phyloP scores from a whole-genome alignment of 768 basidiomycete genomes.

The Lactarius indigo region DNA sequence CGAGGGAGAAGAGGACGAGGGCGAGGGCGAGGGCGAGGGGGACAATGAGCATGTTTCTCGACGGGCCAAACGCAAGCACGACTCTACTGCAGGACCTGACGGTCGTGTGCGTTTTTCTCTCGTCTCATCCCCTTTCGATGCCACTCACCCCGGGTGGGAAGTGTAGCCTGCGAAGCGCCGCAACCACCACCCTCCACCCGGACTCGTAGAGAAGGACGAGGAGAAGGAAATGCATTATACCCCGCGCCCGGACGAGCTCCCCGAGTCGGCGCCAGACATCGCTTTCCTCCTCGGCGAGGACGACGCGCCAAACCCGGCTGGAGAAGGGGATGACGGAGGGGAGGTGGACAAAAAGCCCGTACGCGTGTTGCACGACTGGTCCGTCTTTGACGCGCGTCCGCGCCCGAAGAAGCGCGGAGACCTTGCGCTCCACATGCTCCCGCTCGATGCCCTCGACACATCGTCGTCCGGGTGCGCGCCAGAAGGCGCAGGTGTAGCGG shows the following conservation, averaged over 20 bases:
- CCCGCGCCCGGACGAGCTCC: constrained; percentile 17
- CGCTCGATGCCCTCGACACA: constrained; percentile 43
- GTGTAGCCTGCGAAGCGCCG: constrained; percentile 12
- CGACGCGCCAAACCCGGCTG: constrained; percentile 22
- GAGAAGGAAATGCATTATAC: constrained; percentile 5
- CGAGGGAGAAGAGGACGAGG: not conserved
- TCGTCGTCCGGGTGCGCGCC: constrained; percentile 31
- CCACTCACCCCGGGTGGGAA: not conserved
- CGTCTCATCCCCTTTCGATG: not conserved
- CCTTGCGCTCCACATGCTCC: constrained; percentile 43
- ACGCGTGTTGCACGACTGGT: constrained; percentile 55
- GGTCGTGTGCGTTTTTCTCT: constrained; percentile 2
- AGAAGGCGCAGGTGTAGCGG: constrained; percentile 54
- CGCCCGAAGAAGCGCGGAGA: constrained; percentile 18
- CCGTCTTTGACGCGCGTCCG: constrained; percentile 52
- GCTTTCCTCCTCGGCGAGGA: constrained; percentile 32
- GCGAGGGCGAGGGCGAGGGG: not conserved
- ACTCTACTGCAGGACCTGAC: not conserved
- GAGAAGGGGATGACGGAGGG: constrained; percentile 24
- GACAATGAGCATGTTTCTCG: not conserved
- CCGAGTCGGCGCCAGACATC: constrained; percentile 10
- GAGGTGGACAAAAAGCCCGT: constrained; percentile 40
- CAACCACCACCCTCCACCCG: not conserved
- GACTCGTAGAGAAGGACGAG: not conserved
- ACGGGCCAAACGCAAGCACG: constrained; percentile 2